Evolutionary conservation across 2,329 filamentous ascomycete genomes (phyloP).

Genomic region (Xylariaceae sp.): DNA sequence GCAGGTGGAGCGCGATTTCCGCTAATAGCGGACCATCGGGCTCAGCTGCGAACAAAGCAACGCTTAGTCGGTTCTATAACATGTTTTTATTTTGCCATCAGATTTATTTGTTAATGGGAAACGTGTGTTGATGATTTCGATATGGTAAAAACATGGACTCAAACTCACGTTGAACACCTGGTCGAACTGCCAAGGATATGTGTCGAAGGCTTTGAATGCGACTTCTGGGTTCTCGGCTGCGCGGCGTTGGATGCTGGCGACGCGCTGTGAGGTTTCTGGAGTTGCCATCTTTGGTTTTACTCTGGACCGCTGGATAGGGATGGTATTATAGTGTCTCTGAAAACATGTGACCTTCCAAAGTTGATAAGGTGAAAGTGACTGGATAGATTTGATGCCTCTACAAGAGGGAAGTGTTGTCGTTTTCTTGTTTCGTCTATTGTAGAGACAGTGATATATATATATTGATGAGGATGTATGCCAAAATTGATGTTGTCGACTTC

Average conservation of each 20-base stretch:
- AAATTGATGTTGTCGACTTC: no score
- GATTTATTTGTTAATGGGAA: no score
- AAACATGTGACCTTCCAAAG: no score
- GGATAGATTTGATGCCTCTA: no score
- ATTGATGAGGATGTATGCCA: no score
- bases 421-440: no score
- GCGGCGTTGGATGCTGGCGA: constrained; percentile 24
- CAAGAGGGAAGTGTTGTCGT: no score
- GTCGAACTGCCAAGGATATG: constrained; percentile 30
- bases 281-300: constrained; percentile 17
- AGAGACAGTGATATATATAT: no score
- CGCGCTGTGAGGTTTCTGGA: constrained; percentile 9
- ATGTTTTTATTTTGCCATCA: not conserved
- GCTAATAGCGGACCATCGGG: constrained; percentile 14
- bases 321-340: no score
- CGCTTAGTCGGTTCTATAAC: constrained; percentile 11
- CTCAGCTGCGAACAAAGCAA: constrained; percentile 12
- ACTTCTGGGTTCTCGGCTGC: constrained; percentile 26
- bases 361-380: no score
- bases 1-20: constrained; percentile 23
- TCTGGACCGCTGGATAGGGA: not conserved
- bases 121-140: not conserved
- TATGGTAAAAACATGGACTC: not conserved
- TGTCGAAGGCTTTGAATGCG: constrained; percentile 28
- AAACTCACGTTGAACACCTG: constrained; percentile 27